phyloP scores from a whole-genome alignment of 331 rosid genomes.

The Arachis monticola region DNA sequence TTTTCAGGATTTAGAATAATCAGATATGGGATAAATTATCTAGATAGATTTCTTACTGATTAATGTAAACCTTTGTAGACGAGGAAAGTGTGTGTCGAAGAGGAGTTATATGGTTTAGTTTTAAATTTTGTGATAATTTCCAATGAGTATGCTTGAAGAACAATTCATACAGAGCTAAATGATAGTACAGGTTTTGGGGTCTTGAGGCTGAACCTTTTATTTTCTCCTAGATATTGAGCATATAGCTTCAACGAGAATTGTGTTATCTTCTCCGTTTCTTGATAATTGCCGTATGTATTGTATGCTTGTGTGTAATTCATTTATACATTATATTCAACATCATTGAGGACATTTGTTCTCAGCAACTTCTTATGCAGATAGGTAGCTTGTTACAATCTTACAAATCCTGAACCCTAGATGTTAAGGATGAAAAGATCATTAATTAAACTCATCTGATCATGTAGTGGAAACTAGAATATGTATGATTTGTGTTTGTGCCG shows the following conservation, averaged over 20 bases:
- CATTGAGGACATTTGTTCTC: constrained; percentile 18
- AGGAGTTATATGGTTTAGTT: constrained; percentile 15
- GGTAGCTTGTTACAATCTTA: neutral
- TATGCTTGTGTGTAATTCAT: constrained; percentile 10
- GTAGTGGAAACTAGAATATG: constrained; percentile 19
- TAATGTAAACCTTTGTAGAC: neutral
- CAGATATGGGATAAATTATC: too few relatives aligned
- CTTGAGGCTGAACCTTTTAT: neutral
- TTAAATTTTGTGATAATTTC: constrained; percentile 25
- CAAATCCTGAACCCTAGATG: neutral
- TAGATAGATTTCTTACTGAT: neutral
- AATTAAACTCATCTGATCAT: neutral
- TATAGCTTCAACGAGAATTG: constrained; percentile 14
- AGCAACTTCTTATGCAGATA: neutral
- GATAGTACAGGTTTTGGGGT: neutral
- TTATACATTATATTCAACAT: neutral
- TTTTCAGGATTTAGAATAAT: neutral
- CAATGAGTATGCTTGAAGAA: constrained; percentile 13
- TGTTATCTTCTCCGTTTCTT: constrained; percentile 9
- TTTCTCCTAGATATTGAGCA: neutral
- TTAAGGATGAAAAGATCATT: neutral
- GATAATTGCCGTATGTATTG: neutral
- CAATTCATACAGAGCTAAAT: neutral
- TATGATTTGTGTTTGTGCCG: constrained; percentile 1
- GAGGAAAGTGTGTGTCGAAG: neutral